A percentile compares a stretch with the other conserved stretches of the same genome.
Conservation (phyloP, 352 stramenopile species). For the Globisporangium mamillatum region DNA sequence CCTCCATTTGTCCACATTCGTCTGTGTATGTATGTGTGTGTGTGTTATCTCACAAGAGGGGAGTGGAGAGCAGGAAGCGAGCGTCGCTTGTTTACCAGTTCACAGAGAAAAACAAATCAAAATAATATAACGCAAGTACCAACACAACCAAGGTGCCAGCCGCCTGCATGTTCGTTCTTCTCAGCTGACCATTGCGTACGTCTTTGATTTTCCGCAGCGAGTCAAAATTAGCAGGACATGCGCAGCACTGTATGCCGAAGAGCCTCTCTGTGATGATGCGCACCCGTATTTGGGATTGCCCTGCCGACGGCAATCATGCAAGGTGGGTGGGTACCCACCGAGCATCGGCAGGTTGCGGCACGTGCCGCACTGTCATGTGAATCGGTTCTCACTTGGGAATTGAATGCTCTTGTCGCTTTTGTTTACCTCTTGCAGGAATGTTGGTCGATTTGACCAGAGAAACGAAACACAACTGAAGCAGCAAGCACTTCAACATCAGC, state of each 20-base stretch:
- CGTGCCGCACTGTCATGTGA: background rate
- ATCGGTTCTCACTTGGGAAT: background rate
- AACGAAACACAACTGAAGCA: background rate
- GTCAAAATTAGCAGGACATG: background rate
- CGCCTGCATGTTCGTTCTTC: background rate
- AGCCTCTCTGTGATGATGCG: background rate
- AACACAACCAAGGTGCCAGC: background rate
- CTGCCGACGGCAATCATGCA: background rate
- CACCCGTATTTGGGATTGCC: no score
- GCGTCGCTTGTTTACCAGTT: background rate
- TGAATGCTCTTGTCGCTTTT: background rate
- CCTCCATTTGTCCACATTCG: background rate
- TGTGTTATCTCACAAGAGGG: background rate
- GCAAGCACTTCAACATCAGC: background rate
- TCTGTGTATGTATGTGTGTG: background rate
- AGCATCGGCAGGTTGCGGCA: background rate
- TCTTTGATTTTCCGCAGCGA: background rate
- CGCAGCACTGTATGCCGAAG: background rate
- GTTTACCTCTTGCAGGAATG: background rate
- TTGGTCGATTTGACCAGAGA: background rate
- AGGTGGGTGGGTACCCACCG: background rate
- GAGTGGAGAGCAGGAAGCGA: background rate
- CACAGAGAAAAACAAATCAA: background rate
- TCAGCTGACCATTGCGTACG: background rate
- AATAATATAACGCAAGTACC: conserved; percentile 4